Evolutionary conservation across 352 stramenopile species (phyloP).

Genomic region (Pilasporangium apinafurcum): DNA sequence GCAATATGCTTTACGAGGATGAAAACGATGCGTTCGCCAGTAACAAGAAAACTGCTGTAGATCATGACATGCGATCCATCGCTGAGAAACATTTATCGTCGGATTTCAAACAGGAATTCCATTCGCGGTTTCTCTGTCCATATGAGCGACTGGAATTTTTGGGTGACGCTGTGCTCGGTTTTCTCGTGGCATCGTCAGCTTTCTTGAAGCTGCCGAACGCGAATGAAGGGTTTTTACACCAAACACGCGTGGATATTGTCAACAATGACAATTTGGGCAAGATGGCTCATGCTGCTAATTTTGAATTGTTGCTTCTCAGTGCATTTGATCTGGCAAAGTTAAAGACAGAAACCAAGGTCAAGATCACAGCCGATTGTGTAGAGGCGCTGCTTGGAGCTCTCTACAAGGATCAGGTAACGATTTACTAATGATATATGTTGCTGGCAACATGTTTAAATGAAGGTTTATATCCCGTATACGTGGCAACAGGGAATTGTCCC

Average conservation of each 20-base stretch:
- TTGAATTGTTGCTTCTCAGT: conserved; percentile 64
- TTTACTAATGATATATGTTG: background rate
- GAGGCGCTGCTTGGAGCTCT: conserved; percentile 75
- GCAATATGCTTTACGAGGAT: conserved; percentile 37
- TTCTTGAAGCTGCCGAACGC: conserved; percentile 75
- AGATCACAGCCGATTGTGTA: conserved; percentile 82
- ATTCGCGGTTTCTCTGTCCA: conserved; percentile 68
- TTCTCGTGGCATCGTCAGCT: conserved; percentile 70
- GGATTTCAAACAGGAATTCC: conserved; percentile 74
- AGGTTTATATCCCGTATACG: no score
- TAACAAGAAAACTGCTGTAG: conserved; percentile 13
- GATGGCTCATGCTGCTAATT: conserved; percentile 67
- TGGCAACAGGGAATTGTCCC: conserved; percentile 42
- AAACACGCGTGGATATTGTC: conserved; percentile 65
- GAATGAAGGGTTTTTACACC: conserved; percentile 58
- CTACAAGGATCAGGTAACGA: conserved; percentile 74
- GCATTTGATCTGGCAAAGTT: conserved; percentile 61
- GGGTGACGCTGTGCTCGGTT: conserved; percentile 77
- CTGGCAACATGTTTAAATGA: background rate
- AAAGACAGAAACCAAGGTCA: conserved; percentile 42
- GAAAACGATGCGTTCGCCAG: conserved; percentile 7
- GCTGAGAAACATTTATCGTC: conserved; percentile 50
- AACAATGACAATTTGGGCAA: conserved; percentile 76
- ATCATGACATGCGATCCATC: conserved; percentile 42
- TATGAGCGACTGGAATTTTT: conserved; percentile 85